Percentiles rank a stretch among this genome's conserved stretches.
Evolutionary conservation across 225 moss, liverwort and hornwort species (phyloP).

Genomic region (Takakia lepidozioides): DNA sequence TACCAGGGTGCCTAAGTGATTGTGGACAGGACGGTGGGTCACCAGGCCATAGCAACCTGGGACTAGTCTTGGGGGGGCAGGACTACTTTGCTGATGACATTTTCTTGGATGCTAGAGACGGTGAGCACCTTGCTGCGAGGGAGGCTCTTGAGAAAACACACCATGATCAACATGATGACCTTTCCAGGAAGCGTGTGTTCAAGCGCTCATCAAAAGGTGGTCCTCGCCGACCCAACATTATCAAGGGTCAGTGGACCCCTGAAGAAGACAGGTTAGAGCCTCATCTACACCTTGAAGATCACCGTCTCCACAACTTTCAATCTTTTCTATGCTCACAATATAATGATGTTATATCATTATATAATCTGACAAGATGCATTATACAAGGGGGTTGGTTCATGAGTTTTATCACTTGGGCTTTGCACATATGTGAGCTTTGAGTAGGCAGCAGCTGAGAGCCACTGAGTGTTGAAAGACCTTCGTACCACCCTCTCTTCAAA

Average conservation of each 20-base stretch:
- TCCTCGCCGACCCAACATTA: conserved; percentile 92
- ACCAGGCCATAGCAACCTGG: conserved; percentile 36
- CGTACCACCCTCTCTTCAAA: too few relatives aligned
- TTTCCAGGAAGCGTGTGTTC: conserved; percentile 71
- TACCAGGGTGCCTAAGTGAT: conserved; percentile 19
- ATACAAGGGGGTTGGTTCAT: too few relatives aligned
- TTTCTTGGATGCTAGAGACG: conserved; percentile 58
- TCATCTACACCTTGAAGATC: too few relatives aligned
- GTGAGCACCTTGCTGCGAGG: conserved; percentile 53
- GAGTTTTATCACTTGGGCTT: too few relatives aligned
- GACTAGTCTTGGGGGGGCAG: conserved; percentile 46
- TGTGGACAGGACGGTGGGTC: conserved; percentile 21
- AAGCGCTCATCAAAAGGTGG: conserved; percentile 99
- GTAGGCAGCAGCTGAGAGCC: too few relatives aligned
- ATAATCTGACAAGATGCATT: too few relatives aligned
- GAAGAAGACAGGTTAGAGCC: conserved; percentile 99
- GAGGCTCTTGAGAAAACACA: conserved; percentile 79
- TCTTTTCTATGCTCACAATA: too few relatives aligned
- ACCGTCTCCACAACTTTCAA: too few relatives aligned
- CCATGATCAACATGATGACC: conserved; percentile 71
- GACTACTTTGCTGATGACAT: conserved; percentile 51
- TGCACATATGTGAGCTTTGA: too few relatives aligned
- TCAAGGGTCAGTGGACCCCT: conserved; percentile 98
- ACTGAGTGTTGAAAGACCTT: too few relatives aligned
- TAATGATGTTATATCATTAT: too few relatives aligned